A percentile compares a stretch with the other conserved stretches of the same genome.
Conservation (phyloP, 2,329 filamentous ascomycete species). For the Colletotrichum salicis region DNA sequence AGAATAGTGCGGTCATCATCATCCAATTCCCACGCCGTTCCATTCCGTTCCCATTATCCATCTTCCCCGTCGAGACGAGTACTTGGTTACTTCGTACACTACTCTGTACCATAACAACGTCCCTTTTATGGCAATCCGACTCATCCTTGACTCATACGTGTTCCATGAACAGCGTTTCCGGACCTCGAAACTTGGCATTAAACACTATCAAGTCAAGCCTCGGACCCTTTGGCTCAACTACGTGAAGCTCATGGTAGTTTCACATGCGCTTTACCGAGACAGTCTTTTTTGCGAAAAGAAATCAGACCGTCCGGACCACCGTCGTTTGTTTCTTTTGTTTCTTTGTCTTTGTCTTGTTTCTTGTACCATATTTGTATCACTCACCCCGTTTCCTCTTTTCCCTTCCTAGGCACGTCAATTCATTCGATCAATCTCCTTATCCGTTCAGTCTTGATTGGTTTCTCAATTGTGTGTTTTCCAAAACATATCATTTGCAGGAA, state of each 20-base stretch:
- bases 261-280: not conserved
- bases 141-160: constrained; percentile 27
- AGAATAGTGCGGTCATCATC: not conserved
- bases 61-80: not conserved
- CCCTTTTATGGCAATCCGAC: constrained; percentile 5
- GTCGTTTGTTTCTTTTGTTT: constrained; percentile 7
- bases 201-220: not conserved
- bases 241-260: constrained; percentile 17
- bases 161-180: not conserved
- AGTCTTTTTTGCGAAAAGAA: constrained; percentile 2
- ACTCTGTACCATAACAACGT: not conserved
- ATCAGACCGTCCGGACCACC: constrained; percentile 11
- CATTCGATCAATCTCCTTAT: not conserved
- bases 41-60: not conserved
- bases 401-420: not conserved
- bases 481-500: not conserved
- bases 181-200: not conserved
- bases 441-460: not conserved
- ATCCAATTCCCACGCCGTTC: not conserved
- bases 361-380: constrained; percentile 17
- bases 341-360: not conserved
- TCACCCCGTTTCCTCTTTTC: not conserved
- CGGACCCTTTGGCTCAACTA: constrained; percentile 9
- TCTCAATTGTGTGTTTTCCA: not conserved
- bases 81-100: too few relatives aligned